These are phyloP conservation scores for Phialocephala subalpina DNA, from an alignment of 2,329 filamentous ascomycete genomes.

Conservation along the genomic window DNA sequence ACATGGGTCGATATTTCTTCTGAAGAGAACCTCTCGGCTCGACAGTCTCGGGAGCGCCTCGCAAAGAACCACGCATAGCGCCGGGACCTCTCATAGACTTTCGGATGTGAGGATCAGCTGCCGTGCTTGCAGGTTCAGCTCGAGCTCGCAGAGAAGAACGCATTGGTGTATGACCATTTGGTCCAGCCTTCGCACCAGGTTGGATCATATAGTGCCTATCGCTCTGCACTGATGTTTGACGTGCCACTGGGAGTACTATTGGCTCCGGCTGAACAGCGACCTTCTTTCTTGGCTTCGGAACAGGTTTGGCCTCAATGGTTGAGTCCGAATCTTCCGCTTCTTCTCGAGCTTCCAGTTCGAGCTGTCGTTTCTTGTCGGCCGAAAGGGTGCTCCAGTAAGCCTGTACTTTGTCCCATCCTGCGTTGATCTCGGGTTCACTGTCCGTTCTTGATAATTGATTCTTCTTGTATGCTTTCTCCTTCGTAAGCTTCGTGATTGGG, in stretches of 20 bases:
- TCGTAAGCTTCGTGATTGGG: constrained; percentile 36
- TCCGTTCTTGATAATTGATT: constrained; percentile 31
- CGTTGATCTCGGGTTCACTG: constrained; percentile 34
- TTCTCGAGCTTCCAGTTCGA: constrained; percentile 58
- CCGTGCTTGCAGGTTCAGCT: constrained; percentile 39
- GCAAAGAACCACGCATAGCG: constrained; percentile 36
- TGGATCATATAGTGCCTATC: constrained; percentile 51
- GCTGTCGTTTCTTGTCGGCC: constrained; percentile 66
- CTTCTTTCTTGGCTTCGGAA: constrained; percentile 38
- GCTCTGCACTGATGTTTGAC: constrained; percentile 37
- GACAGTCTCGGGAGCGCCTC: constrained; percentile 25
- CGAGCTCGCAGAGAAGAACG: constrained; percentile 58
- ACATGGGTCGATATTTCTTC: constrained; percentile 46
- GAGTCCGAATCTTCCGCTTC: constrained; percentile 55
- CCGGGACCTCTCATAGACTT: constrained; percentile 41
- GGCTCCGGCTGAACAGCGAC: constrained; percentile 21
- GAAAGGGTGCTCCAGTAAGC: constrained; percentile 74
- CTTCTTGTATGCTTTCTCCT: constrained; percentile 36
- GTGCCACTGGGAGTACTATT: constrained; percentile 30
- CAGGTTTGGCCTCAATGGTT: constrained; percentile 49
- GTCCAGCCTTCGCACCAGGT: constrained; percentile 42
- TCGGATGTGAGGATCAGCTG: constrained; percentile 39
- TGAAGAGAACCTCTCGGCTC: constrained; percentile 42
- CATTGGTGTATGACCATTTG: constrained; percentile 46
- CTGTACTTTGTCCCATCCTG: constrained; percentile 70